Percentiles rank a stretch among this genome's conserved stretches.
Evolutionary conservation across 352 stramenopile species (phyloP).

Genomic region (Phytophthora pisi): DNA sequence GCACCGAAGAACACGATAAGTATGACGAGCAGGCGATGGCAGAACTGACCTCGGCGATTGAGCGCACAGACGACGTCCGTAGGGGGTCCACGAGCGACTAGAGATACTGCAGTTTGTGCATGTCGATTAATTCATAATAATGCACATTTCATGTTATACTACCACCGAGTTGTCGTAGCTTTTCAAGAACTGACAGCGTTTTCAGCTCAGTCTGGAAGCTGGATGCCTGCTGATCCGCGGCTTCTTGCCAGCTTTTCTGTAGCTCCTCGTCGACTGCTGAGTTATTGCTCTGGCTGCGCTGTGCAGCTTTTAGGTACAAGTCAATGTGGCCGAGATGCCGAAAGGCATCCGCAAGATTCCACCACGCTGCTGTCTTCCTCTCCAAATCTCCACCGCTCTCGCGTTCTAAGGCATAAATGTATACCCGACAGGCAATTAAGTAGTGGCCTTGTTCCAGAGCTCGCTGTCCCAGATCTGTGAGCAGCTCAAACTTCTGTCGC

Average conservation of each 20-base stretch:
- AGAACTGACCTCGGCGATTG: slow-evolving; percentile 31
- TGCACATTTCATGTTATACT: neutral
- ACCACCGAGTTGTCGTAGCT: slow-evolving; percentile 35
- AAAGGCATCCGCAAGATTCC: slow-evolving; percentile 64
- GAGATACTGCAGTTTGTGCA: slow-evolving; percentile 12
- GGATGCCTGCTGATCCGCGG: slow-evolving; percentile 15
- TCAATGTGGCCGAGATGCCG: slow-evolving; percentile 62
- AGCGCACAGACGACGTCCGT: slow-evolving; percentile 30
- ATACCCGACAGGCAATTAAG: slow-evolving; percentile 46
- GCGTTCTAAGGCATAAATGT: slow-evolving; percentile 56
- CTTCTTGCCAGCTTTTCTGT: slow-evolving; percentile 10
- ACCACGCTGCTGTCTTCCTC: slow-evolving; percentile 41
- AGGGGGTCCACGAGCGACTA: slow-evolving; percentile 8
- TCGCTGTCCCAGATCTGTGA: slow-evolving; percentile 57
- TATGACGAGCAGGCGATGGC: slow-evolving; percentile 19
- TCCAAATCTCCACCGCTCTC: slow-evolving; percentile 12
- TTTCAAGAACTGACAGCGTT: slow-evolving; percentile 22
- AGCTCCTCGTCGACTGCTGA: slow-evolving; percentile 1
- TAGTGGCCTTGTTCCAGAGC: slow-evolving; percentile 56
- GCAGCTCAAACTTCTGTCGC: slow-evolving; percentile 53
- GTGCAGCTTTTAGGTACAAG: slow-evolving; percentile 50
- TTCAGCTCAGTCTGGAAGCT: slow-evolving; percentile 41
- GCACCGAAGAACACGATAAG: neutral
- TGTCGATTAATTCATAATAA: slow-evolving; percentile 1
- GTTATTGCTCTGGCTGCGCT: slow-evolving; percentile 17